Evolutionary conservation across 441 rosid species (phyloP).

Genomic region (Breynia disticha): DNA sequence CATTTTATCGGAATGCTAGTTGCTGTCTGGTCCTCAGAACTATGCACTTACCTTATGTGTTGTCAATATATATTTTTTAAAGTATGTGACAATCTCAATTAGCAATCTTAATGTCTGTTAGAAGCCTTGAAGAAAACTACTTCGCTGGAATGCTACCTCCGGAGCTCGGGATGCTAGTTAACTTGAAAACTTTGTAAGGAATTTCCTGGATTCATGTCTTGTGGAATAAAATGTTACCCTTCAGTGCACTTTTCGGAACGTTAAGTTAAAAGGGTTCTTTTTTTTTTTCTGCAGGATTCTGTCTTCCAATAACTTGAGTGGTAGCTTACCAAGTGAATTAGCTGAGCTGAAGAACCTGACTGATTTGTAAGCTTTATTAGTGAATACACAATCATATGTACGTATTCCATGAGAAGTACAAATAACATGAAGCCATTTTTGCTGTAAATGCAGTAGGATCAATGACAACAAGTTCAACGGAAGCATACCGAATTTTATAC

Average conservation of each 20-base stretch:
- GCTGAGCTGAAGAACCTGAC: slow-evolving; percentile 43
- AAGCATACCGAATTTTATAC: slow-evolving; percentile 33
- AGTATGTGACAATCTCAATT: no score
- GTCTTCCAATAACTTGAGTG: slow-evolving; percentile 65
- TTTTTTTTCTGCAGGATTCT: slow-evolving; percentile 39
- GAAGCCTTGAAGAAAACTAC: slow-evolving; percentile 63
- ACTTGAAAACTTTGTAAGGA: slow-evolving; percentile 44
- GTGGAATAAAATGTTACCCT: neutral
- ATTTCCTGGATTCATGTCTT: slow-evolving; percentile 15
- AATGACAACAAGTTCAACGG: slow-evolving; percentile 49
- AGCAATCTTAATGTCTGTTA: slow-evolving; percentile 8
- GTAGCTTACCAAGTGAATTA: slow-evolving; percentile 46
- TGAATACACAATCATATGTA: slow-evolving; percentile 3
- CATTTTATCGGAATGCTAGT: no score
- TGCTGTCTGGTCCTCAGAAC: no score
- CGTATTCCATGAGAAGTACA: slow-evolving; percentile 6
- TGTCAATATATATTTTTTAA: neutral
- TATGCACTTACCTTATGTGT: no score
- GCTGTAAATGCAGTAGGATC: slow-evolving; percentile 39
- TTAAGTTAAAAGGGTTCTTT: slow-evolving; percentile 5
- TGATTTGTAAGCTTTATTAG: slow-evolving; percentile 42
- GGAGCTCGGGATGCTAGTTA: slow-evolving; percentile 56
- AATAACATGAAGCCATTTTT: slow-evolving; percentile 6
- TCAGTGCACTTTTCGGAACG: slow-evolving; percentile 2
- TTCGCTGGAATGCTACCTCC: slow-evolving; percentile 59